These are phyloP conservation scores for Geotrichum carabidarum DNA, from an alignment of 1,139 yeast species.

Conservation along the genomic window DNA sequence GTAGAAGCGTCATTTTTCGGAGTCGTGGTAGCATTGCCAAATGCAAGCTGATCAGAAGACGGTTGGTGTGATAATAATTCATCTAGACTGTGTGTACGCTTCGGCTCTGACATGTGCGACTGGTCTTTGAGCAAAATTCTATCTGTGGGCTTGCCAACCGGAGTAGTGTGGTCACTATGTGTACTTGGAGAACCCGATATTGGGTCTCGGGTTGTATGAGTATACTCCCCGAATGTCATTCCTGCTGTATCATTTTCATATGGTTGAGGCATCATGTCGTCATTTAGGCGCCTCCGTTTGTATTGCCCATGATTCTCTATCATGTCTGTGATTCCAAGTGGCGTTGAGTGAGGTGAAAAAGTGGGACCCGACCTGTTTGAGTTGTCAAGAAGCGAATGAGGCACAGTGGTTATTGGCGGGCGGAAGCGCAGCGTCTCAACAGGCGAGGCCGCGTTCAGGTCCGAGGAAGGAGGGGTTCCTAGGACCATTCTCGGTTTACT, in stretches of 20 bases:
- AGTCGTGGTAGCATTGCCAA: no score
- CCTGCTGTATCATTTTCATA: not conserved
- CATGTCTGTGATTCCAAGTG: slow-evolving; percentile 9
- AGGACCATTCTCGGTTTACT: no score
- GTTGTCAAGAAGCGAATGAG: not conserved
- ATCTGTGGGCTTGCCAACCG: no score
- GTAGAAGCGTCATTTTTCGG: not conserved
- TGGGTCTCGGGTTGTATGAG: not conserved
- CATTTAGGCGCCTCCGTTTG: not conserved
- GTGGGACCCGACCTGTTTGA: not conserved
- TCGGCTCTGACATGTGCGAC: no score
- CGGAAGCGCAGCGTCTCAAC: no score
- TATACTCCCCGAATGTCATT: not conserved
- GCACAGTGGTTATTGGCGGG: no score
- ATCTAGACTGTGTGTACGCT: no score
- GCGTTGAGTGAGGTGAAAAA: not conserved
- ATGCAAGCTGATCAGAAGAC: no score
- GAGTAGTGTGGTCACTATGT: not conserved
- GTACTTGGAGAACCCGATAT: not conserved
- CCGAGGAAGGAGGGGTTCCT: no score
- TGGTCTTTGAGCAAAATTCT: no score
- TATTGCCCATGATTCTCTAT: not conserved
- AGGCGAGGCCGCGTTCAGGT: no score
- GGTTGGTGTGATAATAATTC: no score
- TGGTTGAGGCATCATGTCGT: not conserved